Conservation (phyloP, 78 protist species). For the Dictyostelium purpureum region DNA sequence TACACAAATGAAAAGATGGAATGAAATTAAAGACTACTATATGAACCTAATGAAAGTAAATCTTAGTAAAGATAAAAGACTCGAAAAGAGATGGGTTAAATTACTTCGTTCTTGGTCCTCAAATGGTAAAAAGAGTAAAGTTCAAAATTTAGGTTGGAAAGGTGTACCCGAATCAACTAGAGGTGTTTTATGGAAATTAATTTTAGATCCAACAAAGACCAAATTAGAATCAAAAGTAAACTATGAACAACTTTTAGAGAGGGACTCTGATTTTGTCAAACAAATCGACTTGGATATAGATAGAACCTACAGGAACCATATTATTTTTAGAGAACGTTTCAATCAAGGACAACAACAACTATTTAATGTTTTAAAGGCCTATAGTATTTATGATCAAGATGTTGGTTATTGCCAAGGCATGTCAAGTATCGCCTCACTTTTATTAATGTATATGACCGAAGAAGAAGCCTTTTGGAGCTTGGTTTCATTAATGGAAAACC, state of each 20-base stretch:
- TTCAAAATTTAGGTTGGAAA: conserved; percentile 47
- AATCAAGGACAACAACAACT: conserved; percentile 73
- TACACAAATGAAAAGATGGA: conserved; percentile 45
- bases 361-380: conserved; percentile 84
- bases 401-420: conserved; percentile 90
- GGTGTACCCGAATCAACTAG: conserved; percentile 39
- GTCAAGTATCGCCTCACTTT: conserved; percentile 78
- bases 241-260: conserved; percentile 21
- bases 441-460: conserved; percentile 85
- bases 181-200: conserved; percentile 18
- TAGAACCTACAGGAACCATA: conserved; percentile 79
- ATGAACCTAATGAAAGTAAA: background rate
- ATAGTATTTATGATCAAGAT: conserved; percentile 75
- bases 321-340: conserved; percentile 75
- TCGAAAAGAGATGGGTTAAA: conserved; percentile 60
- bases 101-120: background rate
- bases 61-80: background rate
- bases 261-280: conserved; percentile 68
- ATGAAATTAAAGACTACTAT: conserved; percentile 50
- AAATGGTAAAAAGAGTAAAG: background rate
- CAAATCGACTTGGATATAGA: conserved; percentile 86
- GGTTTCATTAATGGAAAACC: conserved; percentile 55
- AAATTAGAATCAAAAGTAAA: background rate
- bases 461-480: conserved; percentile 88
- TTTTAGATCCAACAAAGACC: conserved; percentile 4